Percentiles rank a stretch among this genome's conserved stretches.
phyloP scores from a whole-genome alignment of 2,329 filamentous ascomycete genomes.

The Phoma sp. region DNA sequence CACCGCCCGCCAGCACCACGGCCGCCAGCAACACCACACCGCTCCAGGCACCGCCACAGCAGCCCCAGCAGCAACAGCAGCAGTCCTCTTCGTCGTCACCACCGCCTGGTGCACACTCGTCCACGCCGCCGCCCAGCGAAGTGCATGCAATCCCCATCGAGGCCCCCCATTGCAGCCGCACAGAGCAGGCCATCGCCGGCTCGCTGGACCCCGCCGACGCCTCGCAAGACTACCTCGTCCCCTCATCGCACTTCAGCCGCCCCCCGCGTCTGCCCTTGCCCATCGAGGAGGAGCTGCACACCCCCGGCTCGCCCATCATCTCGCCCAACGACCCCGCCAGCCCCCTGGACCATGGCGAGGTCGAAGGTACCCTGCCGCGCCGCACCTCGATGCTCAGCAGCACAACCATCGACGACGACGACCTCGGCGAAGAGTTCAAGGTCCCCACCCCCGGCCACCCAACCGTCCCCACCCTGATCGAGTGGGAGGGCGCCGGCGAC shows the following conservation, averaged over 20 bases:
- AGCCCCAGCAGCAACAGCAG: background rate
- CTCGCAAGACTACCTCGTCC: conserved; percentile 47
- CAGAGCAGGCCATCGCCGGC: conserved; percentile 16
- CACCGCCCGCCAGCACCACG: conserved; percentile 34
- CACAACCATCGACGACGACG: conserved; percentile 71
- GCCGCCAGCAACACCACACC: conserved; percentile 21
- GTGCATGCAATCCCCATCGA: conserved; percentile 49
- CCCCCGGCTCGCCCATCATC: conserved; percentile 88
- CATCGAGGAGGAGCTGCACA: conserved; percentile 89
- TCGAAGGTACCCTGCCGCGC: conserved; percentile 61
- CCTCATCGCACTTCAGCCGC: conserved; percentile 60
- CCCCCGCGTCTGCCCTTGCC: conserved; percentile 90
- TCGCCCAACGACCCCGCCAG: conserved; percentile 68
- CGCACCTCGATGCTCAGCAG: conserved; percentile 62
- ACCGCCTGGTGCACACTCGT: background rate
- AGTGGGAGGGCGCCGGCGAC: conserved; percentile 83
- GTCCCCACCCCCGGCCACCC: conserved; percentile 65
- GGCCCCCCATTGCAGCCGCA: conserved; percentile 12
- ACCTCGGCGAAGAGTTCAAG: conserved; percentile 69
- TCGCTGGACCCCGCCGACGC: conserved; percentile 39
- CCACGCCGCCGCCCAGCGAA: conserved; percentile 25
- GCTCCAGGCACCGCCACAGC: conserved; percentile 20
- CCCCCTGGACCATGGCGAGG: conserved; percentile 52
- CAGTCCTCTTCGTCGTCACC: conserved; percentile 26
- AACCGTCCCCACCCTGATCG: conserved; percentile 81